Evolutionary conservation across 306 rosid species (phyloP).

Genomic region (Hippophae rhamnoides): DNA sequence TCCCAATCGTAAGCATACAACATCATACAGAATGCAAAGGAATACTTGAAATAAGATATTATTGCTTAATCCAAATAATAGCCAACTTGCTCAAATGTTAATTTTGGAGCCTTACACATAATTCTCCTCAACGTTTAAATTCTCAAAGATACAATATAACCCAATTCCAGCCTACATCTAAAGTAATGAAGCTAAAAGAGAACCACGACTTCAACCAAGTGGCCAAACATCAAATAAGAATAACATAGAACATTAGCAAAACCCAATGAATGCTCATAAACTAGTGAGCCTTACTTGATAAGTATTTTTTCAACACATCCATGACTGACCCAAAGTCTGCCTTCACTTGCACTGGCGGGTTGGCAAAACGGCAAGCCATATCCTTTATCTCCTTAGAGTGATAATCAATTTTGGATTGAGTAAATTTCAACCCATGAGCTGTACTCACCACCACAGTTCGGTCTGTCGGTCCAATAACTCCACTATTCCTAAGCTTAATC

Average conservation of each 20-base stretch:
- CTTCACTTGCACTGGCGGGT: slow-evolving; percentile 66
- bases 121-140: slow-evolving; percentile 1
- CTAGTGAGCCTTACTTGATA: slow-evolving; percentile 68
- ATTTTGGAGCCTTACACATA: neutral
- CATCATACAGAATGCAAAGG: slow-evolving; percentile 14
- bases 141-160: slow-evolving; percentile 6
- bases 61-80: slow-evolving; percentile 7
- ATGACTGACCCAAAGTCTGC: slow-evolving; percentile 79
- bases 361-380: slow-evolving; percentile 64
- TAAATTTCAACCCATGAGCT: slow-evolving; percentile 84
- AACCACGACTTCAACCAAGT: slow-evolving; percentile 1
- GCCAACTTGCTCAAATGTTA: slow-evolving; percentile 1
- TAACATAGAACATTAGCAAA: slow-evolving; percentile 10
- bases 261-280: slow-evolving; percentile 11
- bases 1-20: too few species aligned
- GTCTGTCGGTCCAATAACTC: slow-evolving; percentile 55
- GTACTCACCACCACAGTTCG: slow-evolving; percentile 83
- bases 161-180: slow-evolving; percentile 5
- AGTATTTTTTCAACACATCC: slow-evolving; percentile 78
- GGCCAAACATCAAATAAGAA: slow-evolving; percentile 1
- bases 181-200: neutral
- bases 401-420: slow-evolving; percentile 73
- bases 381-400: slow-evolving; percentile 67
- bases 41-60: slow-evolving; percentile 17
- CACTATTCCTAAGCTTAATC: slow-evolving; percentile 57